phyloP scores from a whole-genome alignment of 2,329 filamentous ascomycete genomes.

The Fusarium sp. region DNA sequence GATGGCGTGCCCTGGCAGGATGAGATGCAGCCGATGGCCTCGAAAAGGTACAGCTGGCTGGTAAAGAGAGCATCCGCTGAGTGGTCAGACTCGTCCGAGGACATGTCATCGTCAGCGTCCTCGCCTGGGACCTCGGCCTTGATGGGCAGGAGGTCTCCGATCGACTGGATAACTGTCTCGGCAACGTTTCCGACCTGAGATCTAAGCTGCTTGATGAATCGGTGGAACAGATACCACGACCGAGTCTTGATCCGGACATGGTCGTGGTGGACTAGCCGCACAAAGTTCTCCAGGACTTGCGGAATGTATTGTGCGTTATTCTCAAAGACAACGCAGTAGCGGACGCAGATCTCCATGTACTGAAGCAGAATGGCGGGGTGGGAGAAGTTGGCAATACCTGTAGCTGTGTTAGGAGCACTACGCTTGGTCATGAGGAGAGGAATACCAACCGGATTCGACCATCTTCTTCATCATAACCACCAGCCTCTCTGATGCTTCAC shows the following conservation, averaged over 20 bases:
- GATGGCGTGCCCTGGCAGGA: constrained; percentile 81
- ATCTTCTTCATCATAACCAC: constrained; percentile 95
- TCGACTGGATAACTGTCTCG: constrained; percentile 89
- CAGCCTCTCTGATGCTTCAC: constrained; percentile 82
- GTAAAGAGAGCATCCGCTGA: constrained; percentile 92
- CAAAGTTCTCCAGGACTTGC: constrained; percentile 89
- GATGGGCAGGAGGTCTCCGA: constrained; percentile 88
- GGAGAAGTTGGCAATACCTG: constrained; percentile 84
- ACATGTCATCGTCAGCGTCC: constrained; percentile 89
- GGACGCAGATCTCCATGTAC: constrained; percentile 98
- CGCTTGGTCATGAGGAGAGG: neutral
- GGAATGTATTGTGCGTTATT: constrained; percentile 84
- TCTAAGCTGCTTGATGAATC: constrained; percentile 89
- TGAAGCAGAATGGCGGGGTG: constrained; percentile 94
- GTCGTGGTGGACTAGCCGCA: constrained; percentile 87
- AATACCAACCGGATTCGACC: constrained; percentile 85
- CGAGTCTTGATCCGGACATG: constrained; percentile 88
- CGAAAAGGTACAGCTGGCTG: constrained; percentile 92
- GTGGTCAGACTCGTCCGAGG: constrained; percentile 90
- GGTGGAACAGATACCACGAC: constrained; percentile 97
- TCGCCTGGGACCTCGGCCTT: constrained; percentile 86
- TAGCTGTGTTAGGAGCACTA: constrained; percentile 34
- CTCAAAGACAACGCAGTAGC: constrained; percentile 94
- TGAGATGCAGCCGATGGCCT: constrained; percentile 92
- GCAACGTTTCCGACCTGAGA: constrained; percentile 88